phyloP scores from a whole-genome alignment of 2,329 filamentous ascomycete species.

The Periconia digitata region DNA sequence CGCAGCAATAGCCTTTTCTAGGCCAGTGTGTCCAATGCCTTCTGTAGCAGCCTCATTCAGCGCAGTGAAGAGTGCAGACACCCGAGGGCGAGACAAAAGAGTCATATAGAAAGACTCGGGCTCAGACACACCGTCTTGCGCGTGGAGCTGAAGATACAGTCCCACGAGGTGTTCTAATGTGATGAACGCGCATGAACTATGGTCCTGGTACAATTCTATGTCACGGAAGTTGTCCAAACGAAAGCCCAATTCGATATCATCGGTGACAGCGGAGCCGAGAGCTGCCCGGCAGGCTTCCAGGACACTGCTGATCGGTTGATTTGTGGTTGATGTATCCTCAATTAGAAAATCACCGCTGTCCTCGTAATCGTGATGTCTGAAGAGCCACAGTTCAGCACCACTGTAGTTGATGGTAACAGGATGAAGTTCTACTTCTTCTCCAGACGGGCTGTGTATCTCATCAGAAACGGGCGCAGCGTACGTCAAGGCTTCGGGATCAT shows the following conservation, averaged over 20 bases:
- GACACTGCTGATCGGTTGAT: slow-evolving; percentile 52
- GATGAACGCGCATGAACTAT: slow-evolving; percentile 31
- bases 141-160: slow-evolving; percentile 60
- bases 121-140: slow-evolving; percentile 58
- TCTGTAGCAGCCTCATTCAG: slow-evolving; percentile 56
- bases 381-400: slow-evolving; percentile 33
- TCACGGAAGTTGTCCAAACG: slow-evolving; percentile 43
- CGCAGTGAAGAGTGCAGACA: slow-evolving; percentile 55
- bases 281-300: slow-evolving; percentile 58
- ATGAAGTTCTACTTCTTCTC: slow-evolving; percentile 11
- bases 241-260: slow-evolving; percentile 55
- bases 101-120: slow-evolving; percentile 61
- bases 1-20: slow-evolving; percentile 36
- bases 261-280: slow-evolving; percentile 56
- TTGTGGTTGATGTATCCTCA: slow-evolving; percentile 24
- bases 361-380: slow-evolving; percentile 32
- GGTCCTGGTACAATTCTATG: slow-evolving; percentile 35
- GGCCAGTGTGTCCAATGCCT: slow-evolving; percentile 59
- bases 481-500: slow-evolving; percentile 2
- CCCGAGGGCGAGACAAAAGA: slow-evolving; percentile 56
- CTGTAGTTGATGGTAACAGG: slow-evolving; percentile 33
- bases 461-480: slow-evolving; percentile 5
- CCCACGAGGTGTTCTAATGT: slow-evolving; percentile 56
- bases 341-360: slow-evolving; percentile 34
- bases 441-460: slow-evolving; percentile 11